A percentile compares a stretch with the other conserved stretches of the same genome.
These are phyloP conservation scores for Hypomontagnella monticulosa DNA, from an alignment of 495 filamentous ascomycete species.

Conservation along the genomic window DNA sequence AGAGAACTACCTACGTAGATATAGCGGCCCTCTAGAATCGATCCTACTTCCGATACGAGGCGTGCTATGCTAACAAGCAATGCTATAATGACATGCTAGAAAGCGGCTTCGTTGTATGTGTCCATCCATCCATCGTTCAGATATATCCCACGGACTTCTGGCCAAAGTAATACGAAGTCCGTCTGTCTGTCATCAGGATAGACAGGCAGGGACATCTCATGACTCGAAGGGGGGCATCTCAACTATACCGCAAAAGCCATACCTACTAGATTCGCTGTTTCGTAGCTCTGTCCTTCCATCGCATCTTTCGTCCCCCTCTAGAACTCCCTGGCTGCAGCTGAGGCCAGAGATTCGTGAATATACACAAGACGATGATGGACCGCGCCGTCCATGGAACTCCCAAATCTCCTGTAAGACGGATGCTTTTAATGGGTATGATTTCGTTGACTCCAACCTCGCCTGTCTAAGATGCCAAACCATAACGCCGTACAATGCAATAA, in stretches of 20 bases:
- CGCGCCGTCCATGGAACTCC: slow-evolving; percentile 44
- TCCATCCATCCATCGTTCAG: not conserved
- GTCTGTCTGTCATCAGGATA: not conserved
- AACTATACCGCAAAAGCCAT: slow-evolving; percentile 5
- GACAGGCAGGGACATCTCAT: not conserved
- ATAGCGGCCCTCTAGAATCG: not conserved
- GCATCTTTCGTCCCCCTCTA: slow-evolving; percentile 7
- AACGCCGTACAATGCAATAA: slow-evolving; percentile 48
- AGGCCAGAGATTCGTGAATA: slow-evolving; percentile 24
- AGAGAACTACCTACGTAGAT: slow-evolving; percentile 11
- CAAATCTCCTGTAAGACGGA: slow-evolving; percentile 44
- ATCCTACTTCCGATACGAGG: not conserved
- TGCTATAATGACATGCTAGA: not conserved
- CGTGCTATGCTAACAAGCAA: not conserved
- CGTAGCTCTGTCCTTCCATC: slow-evolving; percentile 1
- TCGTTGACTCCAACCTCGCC: slow-evolving; percentile 42
- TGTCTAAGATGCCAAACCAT: slow-evolving; percentile 46
- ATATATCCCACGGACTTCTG: not conserved
- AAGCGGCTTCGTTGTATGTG: not conserved
- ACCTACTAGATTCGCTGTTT: slow-evolving; percentile 7
- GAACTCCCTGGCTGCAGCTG: slow-evolving; percentile 8
- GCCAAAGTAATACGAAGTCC: slow-evolving; percentile 1
- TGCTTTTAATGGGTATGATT: slow-evolving; percentile 50
- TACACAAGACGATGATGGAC: slow-evolving; percentile 35
- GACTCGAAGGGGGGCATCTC: not conserved